Conservation (phyloP, 2,329 filamentous ascomycete species). For the Diaporthe vexans region DNA sequence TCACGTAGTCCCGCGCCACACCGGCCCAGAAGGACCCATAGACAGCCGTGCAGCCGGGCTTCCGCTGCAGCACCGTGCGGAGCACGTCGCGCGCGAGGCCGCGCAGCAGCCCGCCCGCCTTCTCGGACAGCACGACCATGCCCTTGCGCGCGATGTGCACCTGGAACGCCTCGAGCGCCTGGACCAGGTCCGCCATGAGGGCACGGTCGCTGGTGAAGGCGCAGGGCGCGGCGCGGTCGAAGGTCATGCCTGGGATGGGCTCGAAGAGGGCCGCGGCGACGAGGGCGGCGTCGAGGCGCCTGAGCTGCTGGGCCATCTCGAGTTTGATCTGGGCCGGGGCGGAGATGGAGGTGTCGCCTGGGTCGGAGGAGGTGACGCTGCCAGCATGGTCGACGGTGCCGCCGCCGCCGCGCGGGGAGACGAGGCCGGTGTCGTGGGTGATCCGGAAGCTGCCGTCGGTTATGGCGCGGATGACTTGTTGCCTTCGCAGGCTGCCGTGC, state of each 20-base stretch:
- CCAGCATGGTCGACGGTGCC: too few relatives aligned
- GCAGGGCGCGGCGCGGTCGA: not conserved
- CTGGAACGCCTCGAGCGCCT: not conserved
- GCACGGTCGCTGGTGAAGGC: too few relatives aligned
- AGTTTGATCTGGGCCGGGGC: not conserved
- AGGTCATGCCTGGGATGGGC: not conserved
- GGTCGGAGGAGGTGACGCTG: too few relatives aligned
- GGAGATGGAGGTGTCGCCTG: too few relatives aligned
- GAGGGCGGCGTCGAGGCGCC: not conserved
- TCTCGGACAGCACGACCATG: not conserved
- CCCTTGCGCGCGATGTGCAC: not conserved
- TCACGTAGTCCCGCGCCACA: not conserved
- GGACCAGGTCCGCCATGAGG: not conserved
- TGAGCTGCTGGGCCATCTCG: not conserved
- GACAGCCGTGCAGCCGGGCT: not conserved
- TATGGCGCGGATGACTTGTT: not conserved
- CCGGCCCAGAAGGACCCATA: not conserved
- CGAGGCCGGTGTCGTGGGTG: too few relatives aligned
- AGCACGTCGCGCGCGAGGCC: not conserved
- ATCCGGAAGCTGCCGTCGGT: not conserved
- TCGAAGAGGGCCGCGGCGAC: not conserved
- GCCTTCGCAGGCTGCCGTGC: not conserved
- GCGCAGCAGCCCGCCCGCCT: not conserved
- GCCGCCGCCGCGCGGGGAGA: too few relatives aligned
- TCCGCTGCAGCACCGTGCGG: rapidly evolving